These are phyloP conservation scores for Beauveria caledonica DNA, from an alignment of 2,329 filamentous ascomycete species.

Conservation along the genomic window DNA sequence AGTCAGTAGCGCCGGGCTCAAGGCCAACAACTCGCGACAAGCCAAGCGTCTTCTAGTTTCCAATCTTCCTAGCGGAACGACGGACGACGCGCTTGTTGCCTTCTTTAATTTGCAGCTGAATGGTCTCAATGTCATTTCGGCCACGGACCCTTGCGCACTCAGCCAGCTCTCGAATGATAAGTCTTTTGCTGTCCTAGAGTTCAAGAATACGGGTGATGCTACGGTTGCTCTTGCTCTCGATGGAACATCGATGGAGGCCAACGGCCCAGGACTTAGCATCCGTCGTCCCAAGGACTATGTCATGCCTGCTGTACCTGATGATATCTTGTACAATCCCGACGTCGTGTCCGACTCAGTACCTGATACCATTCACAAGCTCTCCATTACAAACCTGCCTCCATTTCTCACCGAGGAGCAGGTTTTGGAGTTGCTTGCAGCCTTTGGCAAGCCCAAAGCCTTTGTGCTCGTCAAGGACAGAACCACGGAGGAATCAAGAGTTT, in stretches of 20 bases:
- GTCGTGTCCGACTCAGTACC: constrained; percentile 73
- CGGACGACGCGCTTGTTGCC: constrained; percentile 64
- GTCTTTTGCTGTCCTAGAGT: constrained; percentile 81
- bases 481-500: constrained; percentile 79
- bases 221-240: constrained; percentile 88
- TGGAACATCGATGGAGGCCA: constrained; percentile 77
- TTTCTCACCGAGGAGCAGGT: constrained; percentile 90
- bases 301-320: constrained; percentile 70
- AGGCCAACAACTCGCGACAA: constrained; percentile 88
- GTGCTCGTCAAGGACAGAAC: constrained; percentile 78
- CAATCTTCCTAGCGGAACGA: constrained; percentile 67
- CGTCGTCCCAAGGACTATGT: constrained; percentile 95
- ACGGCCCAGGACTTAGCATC: constrained; percentile 60
- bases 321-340: constrained; percentile 65
- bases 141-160: constrained; percentile 73
- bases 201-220: constrained; percentile 77
- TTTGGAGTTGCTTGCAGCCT: constrained; percentile 78
- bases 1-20: constrained; percentile 68
- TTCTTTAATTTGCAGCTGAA: constrained; percentile 98
- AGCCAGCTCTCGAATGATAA: constrained; percentile 74
- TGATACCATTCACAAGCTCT: constrained; percentile 92
- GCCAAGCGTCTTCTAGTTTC: constrained; percentile 84
- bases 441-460: constrained; percentile 90
- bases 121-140: constrained; percentile 84
- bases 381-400: constrained; percentile 77